phyloP scores from a whole-genome alignment of 805 yeast species.

The Ogataea paradorogensis region DNA sequence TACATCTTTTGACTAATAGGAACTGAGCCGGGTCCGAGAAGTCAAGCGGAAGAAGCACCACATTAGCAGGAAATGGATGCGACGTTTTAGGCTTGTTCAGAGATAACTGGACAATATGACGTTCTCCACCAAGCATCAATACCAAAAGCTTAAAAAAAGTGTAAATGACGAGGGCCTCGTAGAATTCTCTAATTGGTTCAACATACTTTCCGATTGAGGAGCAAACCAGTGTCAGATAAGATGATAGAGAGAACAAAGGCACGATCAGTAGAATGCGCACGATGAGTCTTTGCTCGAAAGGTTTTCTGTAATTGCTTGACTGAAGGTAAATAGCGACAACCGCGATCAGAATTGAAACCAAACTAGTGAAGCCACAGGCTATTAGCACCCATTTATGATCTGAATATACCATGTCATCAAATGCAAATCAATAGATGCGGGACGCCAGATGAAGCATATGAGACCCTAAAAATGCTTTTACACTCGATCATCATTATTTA shows the following conservation, averaged over 20 bases:
- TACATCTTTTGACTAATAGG: slow-evolving; percentile 73
- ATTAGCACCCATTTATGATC: slow-evolving; percentile 12
- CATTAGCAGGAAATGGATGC: slow-evolving; percentile 59
- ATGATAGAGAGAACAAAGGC: slow-evolving; percentile 74
- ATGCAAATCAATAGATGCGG: neutral
- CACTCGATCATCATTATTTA: neutral
- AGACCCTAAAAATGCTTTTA: neutral
- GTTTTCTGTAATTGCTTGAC: slow-evolving; percentile 75
- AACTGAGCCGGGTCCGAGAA: slow-evolving; percentile 84
- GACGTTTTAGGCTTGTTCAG: slow-evolving; percentile 66
- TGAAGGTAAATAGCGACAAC: slow-evolving; percentile 49
- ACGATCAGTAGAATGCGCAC: slow-evolving; percentile 79
- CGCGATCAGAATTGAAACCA: slow-evolving; percentile 40
- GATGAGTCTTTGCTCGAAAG: slow-evolving; percentile 80
- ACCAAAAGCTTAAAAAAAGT: slow-evolving; percentile 85
- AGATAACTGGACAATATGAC: slow-evolving; percentile 62
- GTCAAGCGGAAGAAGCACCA: slow-evolving; percentile 59
- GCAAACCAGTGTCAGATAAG: slow-evolving; percentile 55
- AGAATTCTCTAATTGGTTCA: slow-evolving; percentile 82
- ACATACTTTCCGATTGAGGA: slow-evolving; percentile 45
- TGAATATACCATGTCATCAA: neutral
- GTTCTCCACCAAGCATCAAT: slow-evolving; percentile 86
- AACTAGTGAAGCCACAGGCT: slow-evolving; percentile 25
- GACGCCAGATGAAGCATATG: neutral
- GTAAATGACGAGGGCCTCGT: slow-evolving; percentile 94